phyloP scores from a whole-genome alignment of 495 filamentous ascomycete genomes.

The Xylaria nigripes region DNA sequence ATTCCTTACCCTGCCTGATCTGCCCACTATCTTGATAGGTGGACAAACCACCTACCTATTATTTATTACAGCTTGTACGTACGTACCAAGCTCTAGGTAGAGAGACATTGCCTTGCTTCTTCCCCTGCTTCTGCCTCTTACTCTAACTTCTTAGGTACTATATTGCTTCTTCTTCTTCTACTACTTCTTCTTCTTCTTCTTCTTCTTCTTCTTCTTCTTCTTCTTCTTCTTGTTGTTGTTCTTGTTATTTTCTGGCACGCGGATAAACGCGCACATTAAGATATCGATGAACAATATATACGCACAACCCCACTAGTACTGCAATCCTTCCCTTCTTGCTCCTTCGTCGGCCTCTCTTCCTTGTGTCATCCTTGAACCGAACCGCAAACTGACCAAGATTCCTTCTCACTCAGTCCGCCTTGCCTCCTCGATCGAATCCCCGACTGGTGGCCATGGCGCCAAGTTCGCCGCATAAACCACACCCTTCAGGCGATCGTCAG shows the following conservation, averaged over 20 bases:
- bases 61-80: background rate
- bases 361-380: background rate
- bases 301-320: background rate
- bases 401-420: background rate
- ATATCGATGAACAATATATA: background rate
- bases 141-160: background rate
- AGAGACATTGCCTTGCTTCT: no score
- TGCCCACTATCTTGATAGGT: background rate
- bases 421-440: background rate
- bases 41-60: background rate
- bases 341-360: background rate
- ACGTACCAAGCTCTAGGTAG: no score
- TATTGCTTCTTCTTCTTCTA: background rate
- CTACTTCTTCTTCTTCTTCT: background rate
- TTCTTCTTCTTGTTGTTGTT: background rate
- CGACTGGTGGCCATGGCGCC: slow-evolving; percentile 24
- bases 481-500: slow-evolving; percentile 20
- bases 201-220: background rate
- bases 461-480: slow-evolving; percentile 20
- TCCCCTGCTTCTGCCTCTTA: background rate
- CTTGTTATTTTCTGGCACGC: background rate
- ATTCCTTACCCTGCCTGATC: background rate
- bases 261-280: background rate
- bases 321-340: background rate
- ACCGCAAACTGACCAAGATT: background rate